These are phyloP conservation scores for Wakefieldia striispora DNA, from an alignment of 768 basidiomycete genomes.

Conservation along the genomic window DNA sequence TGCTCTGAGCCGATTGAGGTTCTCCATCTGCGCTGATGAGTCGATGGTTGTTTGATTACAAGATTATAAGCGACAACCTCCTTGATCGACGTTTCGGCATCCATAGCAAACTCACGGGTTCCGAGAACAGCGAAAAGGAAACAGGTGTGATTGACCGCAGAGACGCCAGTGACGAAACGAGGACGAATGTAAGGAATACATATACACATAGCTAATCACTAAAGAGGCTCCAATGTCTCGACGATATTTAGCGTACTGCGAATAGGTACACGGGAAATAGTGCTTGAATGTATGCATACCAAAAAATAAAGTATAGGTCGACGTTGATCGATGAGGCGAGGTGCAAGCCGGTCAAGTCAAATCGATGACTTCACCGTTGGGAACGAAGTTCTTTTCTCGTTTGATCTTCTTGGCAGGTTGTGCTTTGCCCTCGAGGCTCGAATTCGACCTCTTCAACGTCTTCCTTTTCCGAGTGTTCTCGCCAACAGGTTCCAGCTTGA, in stretches of 20 bases:
- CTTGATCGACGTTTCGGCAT: background rate
- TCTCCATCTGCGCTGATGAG: background rate
- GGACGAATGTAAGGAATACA: background rate
- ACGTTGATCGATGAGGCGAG: background rate
- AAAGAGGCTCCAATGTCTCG: background rate
- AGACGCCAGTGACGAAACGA: background rate
- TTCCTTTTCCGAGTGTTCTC: conserved; percentile 6
- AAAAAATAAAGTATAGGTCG: background rate
- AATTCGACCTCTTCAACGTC: conserved; percentile 4
- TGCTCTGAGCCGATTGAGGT: background rate
- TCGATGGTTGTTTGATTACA: background rate
- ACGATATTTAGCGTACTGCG: background rate
- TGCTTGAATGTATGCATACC: background rate
- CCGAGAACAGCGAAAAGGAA: too few relatives aligned
- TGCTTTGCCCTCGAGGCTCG: background rate
- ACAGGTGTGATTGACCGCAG: too few relatives aligned
- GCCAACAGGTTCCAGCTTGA: conserved; percentile 9
- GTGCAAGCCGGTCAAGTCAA: conserved; percentile 22
- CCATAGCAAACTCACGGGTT: background rate
- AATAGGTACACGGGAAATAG: background rate
- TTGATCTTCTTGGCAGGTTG: conserved; percentile 27
- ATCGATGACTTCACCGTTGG: conserved; percentile 29
- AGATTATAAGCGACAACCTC: background rate
- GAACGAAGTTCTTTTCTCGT: conserved; percentile 17
- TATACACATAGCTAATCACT: background rate